Evolutionary conservation across 345 rosid genomes (phyloP).

Genomic region (Dipteronia dyeriana): DNA sequence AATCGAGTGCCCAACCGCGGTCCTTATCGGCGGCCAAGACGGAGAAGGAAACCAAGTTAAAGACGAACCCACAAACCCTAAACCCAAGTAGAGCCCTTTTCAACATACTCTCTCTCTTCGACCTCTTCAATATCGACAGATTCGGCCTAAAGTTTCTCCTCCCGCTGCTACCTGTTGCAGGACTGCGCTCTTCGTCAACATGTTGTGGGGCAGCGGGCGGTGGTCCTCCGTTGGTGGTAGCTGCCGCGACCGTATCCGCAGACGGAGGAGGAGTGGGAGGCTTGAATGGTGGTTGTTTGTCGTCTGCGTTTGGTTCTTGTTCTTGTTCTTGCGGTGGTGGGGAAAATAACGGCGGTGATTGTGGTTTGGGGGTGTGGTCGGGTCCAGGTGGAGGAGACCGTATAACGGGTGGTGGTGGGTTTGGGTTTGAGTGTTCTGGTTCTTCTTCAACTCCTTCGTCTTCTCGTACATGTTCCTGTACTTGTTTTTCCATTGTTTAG

Average conservation of each 20-base stretch:
- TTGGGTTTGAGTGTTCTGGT: background rate
- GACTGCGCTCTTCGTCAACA: constrained; percentile 26
- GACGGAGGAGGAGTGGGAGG: constrained; percentile 4
- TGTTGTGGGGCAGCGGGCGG: constrained; percentile 26
- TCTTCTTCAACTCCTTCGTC: background rate
- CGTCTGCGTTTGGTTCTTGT: constrained; percentile 16
- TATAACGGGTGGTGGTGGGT: constrained; percentile 9
- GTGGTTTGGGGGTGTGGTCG: constrained; percentile 21
- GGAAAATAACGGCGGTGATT: constrained; percentile 18
- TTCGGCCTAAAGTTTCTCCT: constrained; percentile 39
- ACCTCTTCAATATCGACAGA: constrained; percentile 49
- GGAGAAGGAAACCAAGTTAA: constrained; percentile 71
- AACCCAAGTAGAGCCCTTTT: constrained; percentile 54
- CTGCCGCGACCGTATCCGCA: background rate
- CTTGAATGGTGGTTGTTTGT: background rate
- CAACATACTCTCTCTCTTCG: constrained; percentile 42
- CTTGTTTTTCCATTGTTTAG: constrained; percentile 8
- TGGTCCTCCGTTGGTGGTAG: constrained; percentile 17
- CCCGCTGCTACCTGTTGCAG: constrained; percentile 25
- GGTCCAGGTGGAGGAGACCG: constrained; percentile 21
- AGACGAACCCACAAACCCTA: constrained; percentile 61
- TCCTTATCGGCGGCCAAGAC: constrained; percentile 79
- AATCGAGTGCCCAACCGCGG: constrained; percentile 91
- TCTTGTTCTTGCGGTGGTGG: constrained; percentile 21
- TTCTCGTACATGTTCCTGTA: background rate